These are phyloP conservation scores for Scenedesmus sp. DNA, from an alignment of 163 green algal species.

Conservation along the genomic window DNA sequence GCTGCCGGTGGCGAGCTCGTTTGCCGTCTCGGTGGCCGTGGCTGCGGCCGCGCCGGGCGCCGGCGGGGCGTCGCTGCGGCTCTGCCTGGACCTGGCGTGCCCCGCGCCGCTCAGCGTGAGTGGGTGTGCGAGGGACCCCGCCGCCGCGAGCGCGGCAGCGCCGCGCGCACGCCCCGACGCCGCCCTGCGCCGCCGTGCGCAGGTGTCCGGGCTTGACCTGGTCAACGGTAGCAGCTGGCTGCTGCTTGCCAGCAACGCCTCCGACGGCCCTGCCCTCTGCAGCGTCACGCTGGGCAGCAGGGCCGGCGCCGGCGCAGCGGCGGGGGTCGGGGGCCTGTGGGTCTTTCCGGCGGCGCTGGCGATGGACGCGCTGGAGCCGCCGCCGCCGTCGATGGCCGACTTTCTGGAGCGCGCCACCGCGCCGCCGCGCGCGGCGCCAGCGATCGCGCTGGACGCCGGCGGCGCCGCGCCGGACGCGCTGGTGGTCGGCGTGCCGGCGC, in stretches of 20 bases:
- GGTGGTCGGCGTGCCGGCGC: background rate
- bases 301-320: background rate
- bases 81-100: constrained; percentile 18
- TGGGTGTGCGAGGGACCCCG: background rate
- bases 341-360: background rate
- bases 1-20: background rate
- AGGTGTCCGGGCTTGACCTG: too few relatives aligned
- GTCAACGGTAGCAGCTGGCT: too few relatives aligned
- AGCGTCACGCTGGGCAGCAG: constrained; percentile 12
- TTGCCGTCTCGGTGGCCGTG: background rate
- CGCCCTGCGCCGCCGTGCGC: too few relatives aligned
- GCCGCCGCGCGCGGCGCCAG: background rate
- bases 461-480: background rate
- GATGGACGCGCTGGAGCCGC: too few relatives aligned
- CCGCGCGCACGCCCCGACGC: too few relatives aligned
- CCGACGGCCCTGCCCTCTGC: too few relatives aligned
- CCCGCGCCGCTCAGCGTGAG: constrained; percentile 17
- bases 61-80: too few relatives aligned
- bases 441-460: background rate
- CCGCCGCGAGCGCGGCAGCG: background rate
- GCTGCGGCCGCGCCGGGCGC: too few relatives aligned
- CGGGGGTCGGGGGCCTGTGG: background rate
- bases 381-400: too few relatives aligned
- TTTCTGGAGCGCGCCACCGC: too few relatives aligned
- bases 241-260: too few relatives aligned